Conservation (phyloP, 2,329 filamentous ascomycete genomes). For the Fusarium compactum region DNA sequence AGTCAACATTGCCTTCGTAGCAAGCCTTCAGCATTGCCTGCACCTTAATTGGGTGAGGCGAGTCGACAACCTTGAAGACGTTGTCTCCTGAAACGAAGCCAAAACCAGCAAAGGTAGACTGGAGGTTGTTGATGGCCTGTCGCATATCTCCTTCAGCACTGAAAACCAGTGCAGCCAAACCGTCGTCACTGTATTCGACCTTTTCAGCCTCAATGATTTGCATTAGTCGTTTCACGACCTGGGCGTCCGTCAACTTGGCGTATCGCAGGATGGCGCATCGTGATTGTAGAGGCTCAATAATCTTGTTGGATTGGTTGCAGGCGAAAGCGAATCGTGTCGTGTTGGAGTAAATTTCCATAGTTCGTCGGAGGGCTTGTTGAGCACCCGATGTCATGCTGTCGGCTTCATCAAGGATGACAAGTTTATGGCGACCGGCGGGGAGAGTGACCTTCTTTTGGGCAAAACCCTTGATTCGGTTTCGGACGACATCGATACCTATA, state of each 20-base stretch:
- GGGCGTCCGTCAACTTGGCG: slow-evolving; percentile 88
- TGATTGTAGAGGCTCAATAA: slow-evolving; percentile 98
- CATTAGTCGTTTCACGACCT: slow-evolving; percentile 89
- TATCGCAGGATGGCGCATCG: slow-evolving; percentile 96
- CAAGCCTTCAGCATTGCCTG: slow-evolving; percentile 99
- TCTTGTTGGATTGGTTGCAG: slow-evolving; percentile 99
- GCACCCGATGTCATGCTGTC: slow-evolving; percentile 98
- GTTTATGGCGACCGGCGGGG: slow-evolving; percentile 89
- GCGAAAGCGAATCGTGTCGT: slow-evolving; percentile 98
- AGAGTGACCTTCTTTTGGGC: slow-evolving; percentile 99
- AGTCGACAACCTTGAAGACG: slow-evolving; percentile 97
- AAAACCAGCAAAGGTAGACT: slow-evolving; percentile 92
- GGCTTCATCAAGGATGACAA: slow-evolving; percentile 97
- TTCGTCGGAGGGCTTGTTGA: slow-evolving; percentile 92
- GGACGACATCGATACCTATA: slow-evolving; percentile 91
- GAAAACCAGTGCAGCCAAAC: slow-evolving; percentile 95
- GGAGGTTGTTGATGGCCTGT: slow-evolving; percentile 98
- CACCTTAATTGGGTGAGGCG: slow-evolving; percentile 96
- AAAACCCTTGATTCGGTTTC: slow-evolving; percentile 97
- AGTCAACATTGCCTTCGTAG: slow-evolving; percentile 90
- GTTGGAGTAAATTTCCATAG: slow-evolving; percentile 98
- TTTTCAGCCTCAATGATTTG: slow-evolving; percentile 95
- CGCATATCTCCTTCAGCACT: slow-evolving; percentile 98
- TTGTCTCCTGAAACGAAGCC: slow-evolving; percentile 98
- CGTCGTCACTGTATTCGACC: slow-evolving; percentile 91